Base-by-base conservation (phyloP, 768 basidiomycete species). In the Cystofilobasidium macerans region DNA sequence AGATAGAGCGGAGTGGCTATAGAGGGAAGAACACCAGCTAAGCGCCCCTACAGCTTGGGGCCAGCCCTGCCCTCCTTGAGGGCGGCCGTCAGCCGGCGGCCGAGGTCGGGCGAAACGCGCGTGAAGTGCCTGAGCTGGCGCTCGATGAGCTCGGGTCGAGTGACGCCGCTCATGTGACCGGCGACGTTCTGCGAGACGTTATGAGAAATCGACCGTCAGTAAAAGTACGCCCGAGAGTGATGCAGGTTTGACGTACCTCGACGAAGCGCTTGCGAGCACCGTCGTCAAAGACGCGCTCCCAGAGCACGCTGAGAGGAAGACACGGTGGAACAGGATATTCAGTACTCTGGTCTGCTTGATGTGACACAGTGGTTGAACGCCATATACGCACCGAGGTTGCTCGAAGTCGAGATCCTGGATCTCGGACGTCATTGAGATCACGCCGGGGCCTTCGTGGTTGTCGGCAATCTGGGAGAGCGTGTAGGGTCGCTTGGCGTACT, bases 31-130 rank as follows among this genome's bases (percentile, higher is more conserved):
- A n/a, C n/a, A n/a, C n/a, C n/a, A n/a, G n/a, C n/a, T n/a, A n/a
- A n/a, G n/a, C n/a, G n/a, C n/a, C n/a, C n/a, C n/a, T n/a, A 60
- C 42, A 60, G 40, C 40, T 60, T 60, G 20, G 42, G 11, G 7
- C 42, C 58, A 6, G 42, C 62, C 18, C 38, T 5, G 38, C 28
- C 36, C 54, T 54, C 47, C 38, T 43, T 57, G n/a, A 92, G 80
- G 2, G 83, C 87, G 71, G 81, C 81, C n/a, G 89, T 88, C 70
- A 97, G 80, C 68, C 86, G 82, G 76, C 88, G 83, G 5, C 84
- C 85, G 40, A 93, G 78, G 14, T 77, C 79, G 72, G 88, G 86
- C 74, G 86, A 82, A 64, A 95, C 84, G 59, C 83, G 83, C 47
- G 87, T 85, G 82, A 86, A 92, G 68, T 87, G 85, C 12, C 71